Evolutionary conservation across 2,329 filamentous ascomycete species (phyloP).

Genomic region (Trichothecium sympodiale): DNA sequence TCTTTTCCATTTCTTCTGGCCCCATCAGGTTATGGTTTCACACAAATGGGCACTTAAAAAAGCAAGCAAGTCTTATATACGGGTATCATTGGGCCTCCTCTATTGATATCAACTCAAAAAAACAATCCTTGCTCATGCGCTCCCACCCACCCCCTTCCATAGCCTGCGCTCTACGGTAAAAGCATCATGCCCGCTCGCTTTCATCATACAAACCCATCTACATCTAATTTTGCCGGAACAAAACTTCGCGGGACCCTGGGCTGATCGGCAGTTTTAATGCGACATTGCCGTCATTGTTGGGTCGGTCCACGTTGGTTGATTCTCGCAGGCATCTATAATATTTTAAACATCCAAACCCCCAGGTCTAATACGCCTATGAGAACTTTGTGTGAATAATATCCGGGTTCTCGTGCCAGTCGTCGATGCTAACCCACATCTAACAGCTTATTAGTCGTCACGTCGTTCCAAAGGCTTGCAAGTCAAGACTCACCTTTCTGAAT

Average conservation of each 20-base stretch:
- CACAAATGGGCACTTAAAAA: not conserved
- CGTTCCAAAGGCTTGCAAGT: not conserved
- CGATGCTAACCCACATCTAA: constrained; percentile 99
- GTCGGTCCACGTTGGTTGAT: too few relatives aligned
- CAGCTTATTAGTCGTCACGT: constrained; percentile 8
- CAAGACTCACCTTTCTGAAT: constrained; percentile 77
- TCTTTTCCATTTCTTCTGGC: too few relatives aligned
- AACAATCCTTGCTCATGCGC: too few relatives aligned
- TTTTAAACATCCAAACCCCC: not conserved
- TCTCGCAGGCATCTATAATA: not conserved
- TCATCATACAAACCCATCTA: too few relatives aligned
- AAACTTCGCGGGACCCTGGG: too few relatives aligned
- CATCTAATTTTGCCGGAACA: too few relatives aligned
- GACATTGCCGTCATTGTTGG: too few relatives aligned
- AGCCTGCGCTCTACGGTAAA: too few relatives aligned
- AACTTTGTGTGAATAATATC: constrained; percentile 99
- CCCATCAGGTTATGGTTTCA: too few relatives aligned
- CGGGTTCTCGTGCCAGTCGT: constrained; percentile 99
- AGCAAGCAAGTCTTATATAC: constrained; percentile 14
- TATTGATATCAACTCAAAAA: constrained; percentile 10
- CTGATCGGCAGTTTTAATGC: too few relatives aligned
- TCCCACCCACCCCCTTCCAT: too few relatives aligned
- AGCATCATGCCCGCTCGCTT: too few relatives aligned
- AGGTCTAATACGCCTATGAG: constrained; percentile 41
- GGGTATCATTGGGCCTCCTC: constrained; percentile 28